Evolutionary conservation across 2,329 filamentous ascomycete species (phyloP).

Genomic region (Colletotrichum brevisporum): DNA sequence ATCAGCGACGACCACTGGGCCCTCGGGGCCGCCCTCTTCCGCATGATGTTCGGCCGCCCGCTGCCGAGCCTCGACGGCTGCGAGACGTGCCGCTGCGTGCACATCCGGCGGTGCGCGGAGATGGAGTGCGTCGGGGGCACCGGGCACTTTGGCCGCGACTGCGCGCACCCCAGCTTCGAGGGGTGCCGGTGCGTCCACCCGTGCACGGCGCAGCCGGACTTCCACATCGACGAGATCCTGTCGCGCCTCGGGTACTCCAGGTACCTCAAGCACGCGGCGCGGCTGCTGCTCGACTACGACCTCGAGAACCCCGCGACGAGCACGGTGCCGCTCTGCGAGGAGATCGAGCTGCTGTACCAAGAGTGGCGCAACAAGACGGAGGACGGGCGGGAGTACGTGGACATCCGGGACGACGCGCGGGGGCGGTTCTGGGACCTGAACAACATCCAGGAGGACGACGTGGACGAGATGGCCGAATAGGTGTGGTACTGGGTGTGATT

Average conservation of each 20-base stretch:
- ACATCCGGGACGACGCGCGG: constrained; percentile 46
- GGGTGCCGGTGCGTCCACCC: constrained; percentile 37
- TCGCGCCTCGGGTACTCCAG: constrained; percentile 47
- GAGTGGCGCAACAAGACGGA: constrained; percentile 49
- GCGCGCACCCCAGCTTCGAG: constrained; percentile 38
- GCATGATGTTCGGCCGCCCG: constrained; percentile 56
- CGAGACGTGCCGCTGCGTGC: constrained; percentile 45
- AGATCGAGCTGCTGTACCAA: constrained; percentile 45
- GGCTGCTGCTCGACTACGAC: constrained; percentile 45
- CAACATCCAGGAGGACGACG: background rate
- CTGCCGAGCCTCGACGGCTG: constrained; percentile 50
- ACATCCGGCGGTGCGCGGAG: constrained; percentile 41
- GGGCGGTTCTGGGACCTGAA: constrained; percentile 32
- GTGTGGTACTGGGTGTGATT: background rate
- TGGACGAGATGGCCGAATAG: background rate
- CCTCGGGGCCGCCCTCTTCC: constrained; percentile 55
- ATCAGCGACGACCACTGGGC: constrained; percentile 54
- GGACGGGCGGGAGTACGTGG: constrained; percentile 50
- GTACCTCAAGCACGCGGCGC: constrained; percentile 44
- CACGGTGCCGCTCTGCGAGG: constrained; percentile 34
- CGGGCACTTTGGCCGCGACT: constrained; percentile 30
- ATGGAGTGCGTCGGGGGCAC: constrained; percentile 28
- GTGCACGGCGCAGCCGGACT: constrained; percentile 33
- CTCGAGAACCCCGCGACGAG: constrained; percentile 31
- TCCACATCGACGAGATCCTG: constrained; percentile 51